Evolutionary conservation across 805 yeast genomes (phyloP), one percentile per base, ranked within the genome.

Genomic region (Suhomyces canberraensis): DNA sequence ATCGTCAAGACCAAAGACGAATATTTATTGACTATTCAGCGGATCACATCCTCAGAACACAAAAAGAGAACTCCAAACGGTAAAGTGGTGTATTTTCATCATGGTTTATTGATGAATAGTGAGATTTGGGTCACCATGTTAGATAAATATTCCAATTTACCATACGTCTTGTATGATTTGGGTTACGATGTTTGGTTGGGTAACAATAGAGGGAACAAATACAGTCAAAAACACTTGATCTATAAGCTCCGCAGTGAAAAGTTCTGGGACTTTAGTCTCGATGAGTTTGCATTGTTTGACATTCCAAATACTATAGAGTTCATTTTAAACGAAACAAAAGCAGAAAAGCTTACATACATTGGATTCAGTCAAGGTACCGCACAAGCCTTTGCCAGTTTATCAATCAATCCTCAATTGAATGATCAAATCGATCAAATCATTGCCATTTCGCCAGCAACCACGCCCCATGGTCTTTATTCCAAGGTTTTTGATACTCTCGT

Each of bases 101-200:
- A 91, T 54, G 98, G 98, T 0, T 66, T 91, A 34, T 68, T 91
- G 42, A 90, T 89, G 93, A 81, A 81, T 56, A 79, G 90, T 30
- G 98, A 93, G 52, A 58, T 69, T 17, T 84, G 95, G 95, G 58
- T 64, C 27, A 68, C 73, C 7, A 69, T 68, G 73, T 47, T 67
- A 24, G 62, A 66, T 14, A 54, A 55, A 21, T 40, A 64, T 25
- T 42, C 48, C 22, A 69, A 69, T 47, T 61, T 93, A 32, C 96
- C 98, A 0, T 83, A 85, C 55, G 64, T 78, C 2, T 69, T 91
- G 22, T 81, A 81, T 42, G 88, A 89, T 40, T 56, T 79, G 31
- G 97, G 97, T 1, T 91, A 78, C 58, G 98, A 91, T 54, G 97
- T 91, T 4, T 91, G 95, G 91, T 66, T 91, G 44, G 98, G 98